Percentiles rank a stretch among this genome's conserved stretches.
phyloP scores from a whole-genome alignment of 1,139 yeast species.

The Yamadazyma blattariae region DNA sequence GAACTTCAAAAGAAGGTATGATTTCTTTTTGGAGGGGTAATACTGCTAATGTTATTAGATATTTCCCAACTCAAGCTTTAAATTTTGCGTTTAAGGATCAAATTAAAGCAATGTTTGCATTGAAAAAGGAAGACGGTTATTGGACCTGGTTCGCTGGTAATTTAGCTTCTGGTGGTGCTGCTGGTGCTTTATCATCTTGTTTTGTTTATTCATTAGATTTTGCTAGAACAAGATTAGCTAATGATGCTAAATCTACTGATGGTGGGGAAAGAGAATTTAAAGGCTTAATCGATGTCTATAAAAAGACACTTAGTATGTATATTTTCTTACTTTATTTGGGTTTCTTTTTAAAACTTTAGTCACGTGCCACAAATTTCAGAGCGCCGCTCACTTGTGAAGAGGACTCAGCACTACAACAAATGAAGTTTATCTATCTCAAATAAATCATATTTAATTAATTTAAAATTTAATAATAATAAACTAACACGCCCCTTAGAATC shows the following conservation, averaged over 20 bases:
- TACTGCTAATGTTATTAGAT: constrained; percentile 55
- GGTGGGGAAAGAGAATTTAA: constrained; percentile 50
- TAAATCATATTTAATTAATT: too few species aligned
- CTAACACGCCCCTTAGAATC: too few species aligned
- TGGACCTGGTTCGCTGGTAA: constrained; percentile 54
- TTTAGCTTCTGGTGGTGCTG: constrained; percentile 57
- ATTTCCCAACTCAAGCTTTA: constrained; percentile 56
- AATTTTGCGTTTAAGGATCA: constrained; percentile 55
- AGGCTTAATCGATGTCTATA: constrained; percentile 54
- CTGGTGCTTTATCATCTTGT: constrained; percentile 56
- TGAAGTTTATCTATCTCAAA: too few species aligned
- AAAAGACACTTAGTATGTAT: constrained; percentile 53
- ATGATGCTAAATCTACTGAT: constrained; percentile 52
- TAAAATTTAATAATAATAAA: too few species aligned
- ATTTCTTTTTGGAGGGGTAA: constrained; percentile 56
- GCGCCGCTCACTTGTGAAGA: too few species aligned
- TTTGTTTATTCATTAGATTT: constrained; percentile 54
- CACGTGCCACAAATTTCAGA: too few species aligned
- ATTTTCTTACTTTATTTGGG: too few species aligned
- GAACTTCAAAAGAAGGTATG: constrained; percentile 54
- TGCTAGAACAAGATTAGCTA: constrained; percentile 57
- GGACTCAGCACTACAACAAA: too few species aligned
- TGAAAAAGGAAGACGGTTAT: constrained; percentile 50
- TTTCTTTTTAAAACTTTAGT: too few species aligned
- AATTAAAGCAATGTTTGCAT: constrained; percentile 51